Evolutionary conservation across 768 basidiomycete genomes (phyloP).

Genomic region (Serendipita sp.): DNA sequence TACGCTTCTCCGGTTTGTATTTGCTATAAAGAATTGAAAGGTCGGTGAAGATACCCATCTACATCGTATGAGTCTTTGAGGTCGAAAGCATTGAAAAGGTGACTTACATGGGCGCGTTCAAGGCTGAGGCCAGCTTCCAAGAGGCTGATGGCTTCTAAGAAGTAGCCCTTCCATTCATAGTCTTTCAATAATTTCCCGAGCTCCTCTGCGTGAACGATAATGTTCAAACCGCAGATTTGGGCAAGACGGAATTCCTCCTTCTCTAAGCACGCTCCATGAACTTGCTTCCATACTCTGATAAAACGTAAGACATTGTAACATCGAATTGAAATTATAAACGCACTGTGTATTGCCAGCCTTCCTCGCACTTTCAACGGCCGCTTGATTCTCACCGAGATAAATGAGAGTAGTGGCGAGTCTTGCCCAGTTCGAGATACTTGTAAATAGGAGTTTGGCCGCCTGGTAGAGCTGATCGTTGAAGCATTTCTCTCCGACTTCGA

Average conservation of each 20-base stretch:
- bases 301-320: not conserved
- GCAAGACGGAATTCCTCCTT: conserved; percentile 94
- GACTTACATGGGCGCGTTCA: conserved; percentile 76
- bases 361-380: conserved; percentile 96
- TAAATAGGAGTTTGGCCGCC: conserved; percentile 88
- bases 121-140: conserved; percentile 91
- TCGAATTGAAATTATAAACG: conserved; percentile 17
- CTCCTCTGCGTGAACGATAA: conserved; percentile 91
- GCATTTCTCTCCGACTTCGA: conserved; percentile 97
- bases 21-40: conserved; percentile 85
- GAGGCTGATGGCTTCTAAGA: conserved; percentile 81
- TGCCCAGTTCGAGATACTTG: conserved; percentile 98
- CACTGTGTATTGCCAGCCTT: conserved; percentile 98
- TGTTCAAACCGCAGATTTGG: conserved; percentile 96
- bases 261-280: conserved; percentile 95
- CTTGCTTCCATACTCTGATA: conserved; percentile 95
- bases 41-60: conserved; percentile 98
- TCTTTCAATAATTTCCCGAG: conserved; percentile 53
- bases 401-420: conserved; percentile 94
- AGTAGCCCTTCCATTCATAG: conserved; percentile 85
- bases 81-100: not conserved
- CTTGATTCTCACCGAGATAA: conserved; percentile 94
- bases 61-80: conserved; percentile 10
- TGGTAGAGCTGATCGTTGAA: conserved; percentile 98
- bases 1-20: conserved; percentile 83